Base-by-base conservation (phyloP, 1,284 basidiomycete genomes). In the Ceraceosorus guamensis region DNA sequence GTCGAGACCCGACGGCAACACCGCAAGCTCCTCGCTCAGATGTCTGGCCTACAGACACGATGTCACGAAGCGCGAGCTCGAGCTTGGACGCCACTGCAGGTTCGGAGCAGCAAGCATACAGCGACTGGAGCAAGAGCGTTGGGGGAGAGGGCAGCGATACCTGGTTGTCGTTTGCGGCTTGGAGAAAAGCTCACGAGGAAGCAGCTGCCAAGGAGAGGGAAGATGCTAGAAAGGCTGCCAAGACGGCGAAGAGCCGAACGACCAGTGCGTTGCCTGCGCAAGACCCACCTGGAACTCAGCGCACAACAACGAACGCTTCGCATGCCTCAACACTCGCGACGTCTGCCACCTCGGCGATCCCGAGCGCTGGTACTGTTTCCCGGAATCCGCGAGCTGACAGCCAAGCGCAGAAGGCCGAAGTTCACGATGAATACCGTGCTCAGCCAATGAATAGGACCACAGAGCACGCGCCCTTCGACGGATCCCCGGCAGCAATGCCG, bases 371-470 rank as follows among this genome's bases (percentile, higher is more conserved):
- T 4, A 41, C 49, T 5, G 5, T 24, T 50, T 14, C 46, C 18
- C 10, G 14, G 5, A 16, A 53, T 18, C n/a, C n/a, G n/a, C n/a
- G n/a, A n/a, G n/a, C n/a, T n/a, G n/a, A n/a, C n/a, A n/a, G n/a
- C n/a, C n/a, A n/a, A n/a, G n/a, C n/a, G 24, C 14, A 46, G 60
- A 57, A 7, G n/a, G n/a, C n/a, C n/a, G 63, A 67, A 16, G 34
- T 14, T 51, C 32, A 16, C 30, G 41, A 4, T 14, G 46, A 10
- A 32, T 13, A 16, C 6, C 46, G 6, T 6, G 16, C 13, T 30
- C 33, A 48, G 24, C 30, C 14, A n/a, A 34, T 24, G 5, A 33
- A 24, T 10, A 31, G 32, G 45, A 14, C n/a, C 5, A 32, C 44
- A 54, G 24, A 43, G 32, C 4, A 4, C 6, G 8, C 48, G 16